phyloP scores from a whole-genome alignment of 2,329 filamentous ascomycete genomes.

The Aspergillus costaricaensis region DNA sequence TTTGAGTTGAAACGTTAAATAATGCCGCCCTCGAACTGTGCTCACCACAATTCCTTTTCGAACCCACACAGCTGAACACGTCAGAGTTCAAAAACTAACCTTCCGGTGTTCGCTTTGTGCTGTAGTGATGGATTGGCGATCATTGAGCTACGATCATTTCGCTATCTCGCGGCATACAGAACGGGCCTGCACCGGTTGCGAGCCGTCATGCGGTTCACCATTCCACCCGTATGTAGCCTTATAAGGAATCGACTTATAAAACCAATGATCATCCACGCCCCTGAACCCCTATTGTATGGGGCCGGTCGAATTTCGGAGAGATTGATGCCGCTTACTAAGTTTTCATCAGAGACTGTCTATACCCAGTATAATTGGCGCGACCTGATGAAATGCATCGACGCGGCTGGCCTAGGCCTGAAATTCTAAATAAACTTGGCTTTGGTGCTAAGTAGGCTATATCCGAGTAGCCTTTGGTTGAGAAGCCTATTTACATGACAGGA shows the following conservation, averaged over 20 bases:
- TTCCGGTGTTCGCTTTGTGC: too few relatives aligned
- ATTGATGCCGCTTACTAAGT: too few relatives aligned
- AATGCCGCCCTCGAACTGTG: too few relatives aligned
- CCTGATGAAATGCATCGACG: background rate
- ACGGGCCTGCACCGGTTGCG: background rate
- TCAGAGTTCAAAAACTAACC: background rate
- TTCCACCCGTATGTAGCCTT: background rate
- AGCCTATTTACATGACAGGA: too few relatives aligned
- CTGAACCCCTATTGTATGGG: background rate
- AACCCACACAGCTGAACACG: background rate
- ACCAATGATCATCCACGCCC: background rate
- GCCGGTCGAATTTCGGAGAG: too few relatives aligned
- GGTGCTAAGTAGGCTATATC: background rate
- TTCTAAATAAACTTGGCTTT: background rate
- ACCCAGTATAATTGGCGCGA: background rate
- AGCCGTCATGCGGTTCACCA: too few relatives aligned
- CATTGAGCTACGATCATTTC: background rate
- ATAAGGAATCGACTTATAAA: background rate
- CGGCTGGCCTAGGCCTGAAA: background rate
- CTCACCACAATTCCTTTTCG: background rate
- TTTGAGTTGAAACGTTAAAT: constrained; percentile 3
- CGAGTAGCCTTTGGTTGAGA: too few relatives aligned
- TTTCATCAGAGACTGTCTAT: background rate
- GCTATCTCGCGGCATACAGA: background rate
- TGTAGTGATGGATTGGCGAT: too few relatives aligned